phyloP scores from a whole-genome alignment of 1,284 basidiomycete species.

The Ceratobasidium sp. region DNA sequence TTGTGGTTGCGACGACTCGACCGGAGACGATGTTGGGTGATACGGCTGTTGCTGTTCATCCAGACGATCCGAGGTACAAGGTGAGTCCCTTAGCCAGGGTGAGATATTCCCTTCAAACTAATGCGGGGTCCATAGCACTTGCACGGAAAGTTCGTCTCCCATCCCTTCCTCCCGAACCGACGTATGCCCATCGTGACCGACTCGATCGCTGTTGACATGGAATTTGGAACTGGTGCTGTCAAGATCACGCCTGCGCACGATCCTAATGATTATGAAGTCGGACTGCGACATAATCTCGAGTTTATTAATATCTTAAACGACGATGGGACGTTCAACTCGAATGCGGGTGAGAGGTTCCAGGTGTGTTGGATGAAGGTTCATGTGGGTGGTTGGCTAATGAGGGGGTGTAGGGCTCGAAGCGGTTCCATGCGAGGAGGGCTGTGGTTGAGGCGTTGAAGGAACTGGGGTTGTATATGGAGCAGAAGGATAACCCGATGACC shows the following conservation, averaged over 20 bases:
- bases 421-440: slow-evolving; percentile 91
- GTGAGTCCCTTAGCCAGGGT: slow-evolving; percentile 50
- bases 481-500: slow-evolving; percentile 96
- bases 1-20: slow-evolving; percentile 96
- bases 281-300: slow-evolving; percentile 87
- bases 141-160: slow-evolving; percentile 91
- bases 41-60: slow-evolving; percentile 97
- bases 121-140: slow-evolving; percentile 71
- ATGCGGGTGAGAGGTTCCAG: slow-evolving; percentile 86
- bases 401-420: slow-evolving; percentile 87
- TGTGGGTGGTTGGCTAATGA: not conserved
- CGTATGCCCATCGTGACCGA: slow-evolving; percentile 93
- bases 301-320: slow-evolving; percentile 98
- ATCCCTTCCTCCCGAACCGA: slow-evolving; percentile 89
- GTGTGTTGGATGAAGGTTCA: slow-evolving; percentile 56
- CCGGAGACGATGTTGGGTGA: slow-evolving; percentile 99
- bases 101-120: not conserved
- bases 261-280: slow-evolving; percentile 97
- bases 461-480: slow-evolving; percentile 88
- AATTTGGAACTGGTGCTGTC: slow-evolving; percentile 98
- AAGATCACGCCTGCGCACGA: slow-evolving; percentile 99
- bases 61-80: slow-evolving; percentile 92
- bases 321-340: slow-evolving; percentile 95
- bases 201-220: slow-evolving; percentile 90
- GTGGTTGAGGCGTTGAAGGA: slow-evolving; percentile 91